phyloP scores from a whole-genome alignment of 192 early-diverging fungal genomes.

The Coemansia furcata region DNA sequence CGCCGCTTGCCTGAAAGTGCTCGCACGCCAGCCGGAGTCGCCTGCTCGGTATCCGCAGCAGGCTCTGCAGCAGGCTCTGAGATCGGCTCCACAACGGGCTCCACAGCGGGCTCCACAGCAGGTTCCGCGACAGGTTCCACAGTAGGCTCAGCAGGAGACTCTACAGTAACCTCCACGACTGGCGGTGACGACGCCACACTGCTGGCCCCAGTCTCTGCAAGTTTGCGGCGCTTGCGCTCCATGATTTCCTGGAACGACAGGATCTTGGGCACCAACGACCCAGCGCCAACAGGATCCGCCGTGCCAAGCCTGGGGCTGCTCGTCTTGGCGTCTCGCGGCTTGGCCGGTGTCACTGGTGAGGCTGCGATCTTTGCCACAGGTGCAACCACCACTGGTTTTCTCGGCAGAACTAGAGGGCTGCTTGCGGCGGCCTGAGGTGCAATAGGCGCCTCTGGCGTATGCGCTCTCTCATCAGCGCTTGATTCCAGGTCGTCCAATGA shows the following conservation, averaged over 20 bases:
- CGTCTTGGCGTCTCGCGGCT: neutral
- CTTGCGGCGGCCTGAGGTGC: neutral
- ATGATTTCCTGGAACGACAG: slow-evolving; percentile 43
- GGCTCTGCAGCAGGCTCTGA: neutral
- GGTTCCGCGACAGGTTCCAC: neutral
- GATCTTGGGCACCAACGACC: slow-evolving; percentile 19
- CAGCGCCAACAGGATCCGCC: neutral
- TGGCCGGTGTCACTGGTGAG: neutral
- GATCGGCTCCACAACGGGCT: neutral
- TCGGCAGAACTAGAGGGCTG: neutral
- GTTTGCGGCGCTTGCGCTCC: slow-evolving; percentile 35
- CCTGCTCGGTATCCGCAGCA: neutral
- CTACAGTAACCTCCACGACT: neutral
- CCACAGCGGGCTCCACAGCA: neutral
- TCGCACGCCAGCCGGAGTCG: neutral
- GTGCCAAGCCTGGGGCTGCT: neutral
- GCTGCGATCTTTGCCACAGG: neutral
- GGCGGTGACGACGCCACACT: neutral
- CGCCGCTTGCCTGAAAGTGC: slow-evolving; percentile 9
- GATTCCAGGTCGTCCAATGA: neutral
- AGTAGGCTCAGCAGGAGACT: too few relatives aligned
- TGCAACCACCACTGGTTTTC: neutral
- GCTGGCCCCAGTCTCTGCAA: slow-evolving; percentile 6
- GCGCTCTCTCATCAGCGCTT: neutral
- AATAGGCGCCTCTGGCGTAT: neutral